Base-by-base conservation (phyloP, 225 moss, liverwort and hornwort species). In the Pleurozium schreberi region DNA sequence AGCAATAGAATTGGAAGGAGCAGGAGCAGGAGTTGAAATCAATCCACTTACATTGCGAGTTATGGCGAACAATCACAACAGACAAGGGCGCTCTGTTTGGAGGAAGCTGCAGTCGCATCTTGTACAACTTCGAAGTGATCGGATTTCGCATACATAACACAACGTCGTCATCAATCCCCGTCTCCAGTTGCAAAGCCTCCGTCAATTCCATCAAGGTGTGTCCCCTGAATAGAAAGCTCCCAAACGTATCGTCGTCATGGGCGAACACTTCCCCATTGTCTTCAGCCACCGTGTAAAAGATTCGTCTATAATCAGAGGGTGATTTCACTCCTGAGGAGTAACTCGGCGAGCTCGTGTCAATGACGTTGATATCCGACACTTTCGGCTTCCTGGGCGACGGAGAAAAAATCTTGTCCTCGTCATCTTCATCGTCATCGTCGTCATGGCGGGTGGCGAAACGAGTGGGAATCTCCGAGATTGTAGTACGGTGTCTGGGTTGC, bases 41-140 rank as follows among this genome's bases (percentile, higher is more conserved):
- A 25, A 76, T 76, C 49, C 25, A 76, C 90, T 19, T 88, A 95
- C 95, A 94, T 79, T 92, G 71, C 60, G 95, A 90, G 85, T 87
- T 61, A 9, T 85, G 91, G 42, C 91, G 94, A 45, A 95, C 95
- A 55, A 95, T n/a, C 47, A 95, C 94, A 38, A 95, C 59, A 28
- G 93, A 91, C 89, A 95, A 81, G 25, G 95, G 95, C 36, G 94
- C 94, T 85, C 93, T 94, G 82, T 92, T 94, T 20, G 95, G 95
- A 5, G 95, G 95, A 31, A 95, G 92, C 84, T 92, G 94, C 61
- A 95, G 87, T 23, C 93, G 93, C 94, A 95, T 93, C 66, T 89
- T 94, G 86, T 93, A 92, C 40, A 95, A 58, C 76, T 94, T 92
- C 28, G 87, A 76, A 50, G 89, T 89, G 69, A 90, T 80, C 18